Conservation (phyloP, 805 yeast species). For the Saturnispora sekii region DNA sequence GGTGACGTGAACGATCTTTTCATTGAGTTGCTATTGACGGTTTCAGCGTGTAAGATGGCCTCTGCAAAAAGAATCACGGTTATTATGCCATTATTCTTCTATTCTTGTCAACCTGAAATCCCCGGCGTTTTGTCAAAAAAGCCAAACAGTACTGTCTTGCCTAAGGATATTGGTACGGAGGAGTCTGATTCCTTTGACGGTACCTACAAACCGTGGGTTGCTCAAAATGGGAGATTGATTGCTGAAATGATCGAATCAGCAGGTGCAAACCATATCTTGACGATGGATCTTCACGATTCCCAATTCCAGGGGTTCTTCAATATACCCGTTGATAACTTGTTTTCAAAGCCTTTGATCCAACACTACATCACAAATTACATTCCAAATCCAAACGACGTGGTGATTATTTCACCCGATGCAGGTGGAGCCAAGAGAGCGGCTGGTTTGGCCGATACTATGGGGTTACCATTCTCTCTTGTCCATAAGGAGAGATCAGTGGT, state of each 20-base stretch:
- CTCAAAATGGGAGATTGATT: slow-evolving; percentile 87
- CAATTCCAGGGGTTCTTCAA: slow-evolving; percentile 97
- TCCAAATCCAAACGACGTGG: slow-evolving; percentile 74
- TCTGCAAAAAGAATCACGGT: slow-evolving; percentile 85
- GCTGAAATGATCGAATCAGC: slow-evolving; percentile 84
- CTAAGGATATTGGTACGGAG: slow-evolving; percentile 1
- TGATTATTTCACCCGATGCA: slow-evolving; percentile 94
- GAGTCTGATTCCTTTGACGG: slow-evolving; percentile 1
- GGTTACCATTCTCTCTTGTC: slow-evolving; percentile 84
- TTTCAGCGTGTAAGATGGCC: slow-evolving; percentile 90
- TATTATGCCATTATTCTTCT: slow-evolving; percentile 88
- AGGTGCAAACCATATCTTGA: slow-evolving; percentile 93
- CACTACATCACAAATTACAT: slow-evolving; percentile 71
- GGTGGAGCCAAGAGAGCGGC: slow-evolving; percentile 99
- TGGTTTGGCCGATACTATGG: slow-evolving; percentile 82
- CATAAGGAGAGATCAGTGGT: slow-evolving; percentile 74
- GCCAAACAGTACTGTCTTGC: slow-evolving; percentile 3
- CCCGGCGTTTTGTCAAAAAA: slow-evolving; percentile 47
- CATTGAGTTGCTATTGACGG: slow-evolving; percentile 70
- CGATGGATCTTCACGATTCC: slow-evolving; percentile 97
- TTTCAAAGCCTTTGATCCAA: slow-evolving; percentile 79
- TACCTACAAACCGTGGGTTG: slow-evolving; percentile 80
- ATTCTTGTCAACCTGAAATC: slow-evolving; percentile 91
- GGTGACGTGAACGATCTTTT: slow-evolving; percentile 84
- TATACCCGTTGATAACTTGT: slow-evolving; percentile 90